Percentiles rank a stretch among this genome's conserved stretches.
phyloP scores from a whole-genome alignment of 176 grass and related monocot genomes.

The Musa acuminata region DNA sequence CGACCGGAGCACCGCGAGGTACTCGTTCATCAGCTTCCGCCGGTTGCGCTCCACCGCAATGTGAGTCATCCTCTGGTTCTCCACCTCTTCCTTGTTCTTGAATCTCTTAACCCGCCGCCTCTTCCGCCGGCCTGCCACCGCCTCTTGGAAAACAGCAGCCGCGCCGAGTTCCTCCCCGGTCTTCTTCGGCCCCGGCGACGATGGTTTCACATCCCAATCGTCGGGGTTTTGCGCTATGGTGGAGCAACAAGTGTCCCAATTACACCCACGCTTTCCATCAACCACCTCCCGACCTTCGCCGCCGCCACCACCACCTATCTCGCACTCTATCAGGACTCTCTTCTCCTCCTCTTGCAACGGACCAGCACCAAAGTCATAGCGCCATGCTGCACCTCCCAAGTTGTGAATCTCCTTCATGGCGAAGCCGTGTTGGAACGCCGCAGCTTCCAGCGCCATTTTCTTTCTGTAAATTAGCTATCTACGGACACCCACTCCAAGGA shows the following conservation, averaged over 20 bases:
- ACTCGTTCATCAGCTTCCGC: conserved; percentile 77
- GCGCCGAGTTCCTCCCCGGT: not conserved
- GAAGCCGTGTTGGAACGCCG: conserved; percentile 38
- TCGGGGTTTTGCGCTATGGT: conserved; percentile 20
- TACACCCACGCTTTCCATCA: not conserved
- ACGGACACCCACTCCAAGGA: not conserved
- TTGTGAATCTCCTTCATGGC: conserved; percentile 17
- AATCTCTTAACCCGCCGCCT: conserved; percentile 39
- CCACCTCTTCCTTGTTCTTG: conserved; percentile 73
- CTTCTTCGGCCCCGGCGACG: conserved; percentile 3
- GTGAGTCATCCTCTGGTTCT: conserved; percentile 86
- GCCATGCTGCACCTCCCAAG: conserved; percentile 32
- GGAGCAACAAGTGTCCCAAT: conserved; percentile 7
- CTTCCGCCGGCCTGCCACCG: conserved; percentile 31
- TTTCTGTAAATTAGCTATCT: not conserved
- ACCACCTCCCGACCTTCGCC: not conserved
- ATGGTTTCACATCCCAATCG: not conserved
- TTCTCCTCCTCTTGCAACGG: not conserved
- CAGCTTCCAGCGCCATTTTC: conserved; percentile 65
- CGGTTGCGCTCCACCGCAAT: conserved; percentile 89
- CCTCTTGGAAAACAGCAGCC: not conserved
- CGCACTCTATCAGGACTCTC: not conserved
- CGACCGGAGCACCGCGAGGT: conserved; percentile 63
- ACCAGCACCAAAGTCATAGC: conserved; percentile 2
- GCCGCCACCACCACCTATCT: too few relatives aligned